These are phyloP conservation scores for Saccharomycopsis guyanensis DNA, from an alignment of 805 yeast genomes.

Conservation along the genomic window DNA sequence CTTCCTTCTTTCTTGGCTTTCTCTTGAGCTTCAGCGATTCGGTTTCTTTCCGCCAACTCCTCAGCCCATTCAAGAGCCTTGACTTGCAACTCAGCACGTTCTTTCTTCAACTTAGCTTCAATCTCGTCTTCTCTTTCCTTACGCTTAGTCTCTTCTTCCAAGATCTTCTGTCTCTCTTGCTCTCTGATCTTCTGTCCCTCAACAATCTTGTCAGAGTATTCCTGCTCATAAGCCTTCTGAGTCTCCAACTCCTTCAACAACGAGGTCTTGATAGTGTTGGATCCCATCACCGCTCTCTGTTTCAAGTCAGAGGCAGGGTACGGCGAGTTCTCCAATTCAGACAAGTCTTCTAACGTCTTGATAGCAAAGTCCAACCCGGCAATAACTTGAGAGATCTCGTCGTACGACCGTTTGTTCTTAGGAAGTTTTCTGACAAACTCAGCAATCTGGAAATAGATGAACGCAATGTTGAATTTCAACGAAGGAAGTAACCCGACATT, in stretches of 20 bases:
- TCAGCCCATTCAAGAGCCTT: constrained; percentile 51
- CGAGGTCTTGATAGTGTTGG: constrained; percentile 63
- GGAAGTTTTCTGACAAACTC: constrained; percentile 64
- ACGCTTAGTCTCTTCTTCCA: constrained; percentile 39
- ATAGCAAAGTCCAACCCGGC: constrained; percentile 58
- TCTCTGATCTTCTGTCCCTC: constrained; percentile 65
- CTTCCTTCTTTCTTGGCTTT: constrained; percentile 27
- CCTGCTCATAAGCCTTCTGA: constrained; percentile 58
- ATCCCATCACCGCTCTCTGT: constrained; percentile 82
- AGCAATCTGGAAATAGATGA: constrained; percentile 78
- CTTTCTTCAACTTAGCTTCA: constrained; percentile 43
- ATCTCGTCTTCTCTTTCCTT: constrained; percentile 41
- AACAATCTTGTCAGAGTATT: constrained; percentile 51
- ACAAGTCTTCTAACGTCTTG: constrained; percentile 45
- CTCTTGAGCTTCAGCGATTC: constrained; percentile 33
- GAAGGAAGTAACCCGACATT: constrained; percentile 28
- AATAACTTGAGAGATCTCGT: constrained; percentile 51
- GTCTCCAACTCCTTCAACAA: constrained; percentile 63
- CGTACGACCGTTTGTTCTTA: constrained; percentile 49
- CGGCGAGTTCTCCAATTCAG: constrained; percentile 60
- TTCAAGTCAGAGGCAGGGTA: constrained; percentile 72
- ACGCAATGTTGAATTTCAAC: constrained; percentile 72
- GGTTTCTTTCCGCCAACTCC: constrained; percentile 39
- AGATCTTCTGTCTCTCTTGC: constrained; percentile 44
- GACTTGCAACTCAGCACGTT: constrained; percentile 39